A percentile compares a stretch with the other conserved stretches of the same genome.
Evolutionary conservation across 257 asterid genomes (phyloP).

Genomic region (Eucommia ulmoides): DNA sequence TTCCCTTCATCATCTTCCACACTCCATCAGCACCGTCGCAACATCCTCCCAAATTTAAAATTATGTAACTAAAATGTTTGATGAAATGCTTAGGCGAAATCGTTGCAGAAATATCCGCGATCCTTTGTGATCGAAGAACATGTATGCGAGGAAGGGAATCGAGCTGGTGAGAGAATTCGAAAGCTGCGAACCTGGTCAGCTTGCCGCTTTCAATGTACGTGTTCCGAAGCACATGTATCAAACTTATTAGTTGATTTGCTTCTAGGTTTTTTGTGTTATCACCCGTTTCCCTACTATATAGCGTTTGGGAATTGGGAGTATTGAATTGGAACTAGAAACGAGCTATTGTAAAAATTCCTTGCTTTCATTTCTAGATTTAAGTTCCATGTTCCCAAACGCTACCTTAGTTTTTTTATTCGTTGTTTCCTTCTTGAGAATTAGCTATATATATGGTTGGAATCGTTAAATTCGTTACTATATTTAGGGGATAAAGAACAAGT

Average conservation of each 20-base stretch:
- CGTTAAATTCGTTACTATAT: no score
- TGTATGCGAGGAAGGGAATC: conserved; percentile 68
- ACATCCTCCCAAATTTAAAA: no score
- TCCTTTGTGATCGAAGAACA: conserved; percentile 13
- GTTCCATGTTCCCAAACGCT: not conserved
- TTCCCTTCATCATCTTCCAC: no score
- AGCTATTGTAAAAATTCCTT: not conserved
- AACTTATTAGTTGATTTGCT: not conserved
- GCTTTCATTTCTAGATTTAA: not conserved
- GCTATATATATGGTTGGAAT: no score
- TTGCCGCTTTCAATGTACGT: conserved; percentile 59
- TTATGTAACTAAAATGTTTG: conserved; percentile 19
- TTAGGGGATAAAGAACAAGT: no score
- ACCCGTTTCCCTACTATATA: not conserved
- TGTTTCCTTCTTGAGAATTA: not conserved
- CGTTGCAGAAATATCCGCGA: conserved; percentile 7
- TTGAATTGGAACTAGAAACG: not conserved
- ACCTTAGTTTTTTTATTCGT: not conserved
- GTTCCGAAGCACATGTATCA: not conserved
- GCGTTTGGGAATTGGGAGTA: not conserved
- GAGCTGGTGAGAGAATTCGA: conserved; percentile 70
- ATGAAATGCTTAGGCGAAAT: conserved; percentile 24
- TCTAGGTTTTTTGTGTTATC: not conserved
- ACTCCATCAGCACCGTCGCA: no score
- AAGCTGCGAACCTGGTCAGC: conserved; percentile 61